Conservation (phyloP, 305 asterid genomes). For the Euphrasia arctica region DNA sequence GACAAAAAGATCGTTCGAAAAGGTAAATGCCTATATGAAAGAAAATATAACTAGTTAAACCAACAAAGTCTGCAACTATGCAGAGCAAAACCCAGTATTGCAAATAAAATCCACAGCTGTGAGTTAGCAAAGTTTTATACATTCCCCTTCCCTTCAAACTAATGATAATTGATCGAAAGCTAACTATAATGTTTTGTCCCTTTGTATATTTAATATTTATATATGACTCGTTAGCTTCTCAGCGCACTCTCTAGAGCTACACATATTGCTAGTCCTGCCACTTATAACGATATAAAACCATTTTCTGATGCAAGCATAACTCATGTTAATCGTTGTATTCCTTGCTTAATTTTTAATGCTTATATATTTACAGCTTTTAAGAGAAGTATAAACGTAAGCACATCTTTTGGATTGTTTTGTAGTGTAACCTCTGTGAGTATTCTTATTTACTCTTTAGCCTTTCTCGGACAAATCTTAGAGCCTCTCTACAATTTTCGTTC, state of each 20-base stretch:
- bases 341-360: background rate
- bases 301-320: background rate
- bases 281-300: background rate
- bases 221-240: background rate
- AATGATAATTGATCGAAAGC: background rate
- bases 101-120: background rate
- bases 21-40: background rate
- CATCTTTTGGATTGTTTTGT: background rate
- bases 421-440: background rate
- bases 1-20: conserved; percentile 4
- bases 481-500: background rate
- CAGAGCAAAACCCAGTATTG: background rate
- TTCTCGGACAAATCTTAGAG: background rate
- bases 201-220: background rate
- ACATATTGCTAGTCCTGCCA: background rate
- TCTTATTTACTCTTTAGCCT: conserved; percentile 1
- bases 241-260: background rate
- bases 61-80: background rate
- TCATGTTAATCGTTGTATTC: background rate
- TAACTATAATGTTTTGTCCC: background rate
- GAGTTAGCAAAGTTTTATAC: background rate
- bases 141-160: background rate
- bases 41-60: conserved; percentile 4
- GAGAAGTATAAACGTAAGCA: background rate
- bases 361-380: background rate